Percentiles rank a stretch among this genome's conserved stretches.
Evolutionary conservation across 495 filamentous ascomycete species (phyloP).

Genomic region (Glonium stellatum): DNA sequence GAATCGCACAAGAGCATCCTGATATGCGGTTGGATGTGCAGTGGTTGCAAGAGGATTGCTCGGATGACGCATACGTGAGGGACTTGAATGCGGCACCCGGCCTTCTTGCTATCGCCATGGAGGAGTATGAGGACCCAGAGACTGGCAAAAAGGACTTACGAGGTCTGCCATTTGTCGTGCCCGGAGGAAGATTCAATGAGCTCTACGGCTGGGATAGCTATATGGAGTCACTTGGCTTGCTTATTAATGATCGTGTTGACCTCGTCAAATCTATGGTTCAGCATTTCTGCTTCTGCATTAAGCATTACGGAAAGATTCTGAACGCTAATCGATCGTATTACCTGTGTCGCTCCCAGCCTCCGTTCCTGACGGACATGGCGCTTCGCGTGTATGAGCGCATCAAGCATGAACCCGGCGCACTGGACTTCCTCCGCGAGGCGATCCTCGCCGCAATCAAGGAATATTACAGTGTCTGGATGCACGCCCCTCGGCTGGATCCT

Average conservation of each 20-base stretch:
- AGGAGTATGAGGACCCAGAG: constrained; percentile 53
- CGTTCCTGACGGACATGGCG: constrained; percentile 96
- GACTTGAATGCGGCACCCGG: constrained; percentile 79
- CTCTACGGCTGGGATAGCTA: constrained; percentile 97
- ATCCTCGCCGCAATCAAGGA: constrained; percentile 94
- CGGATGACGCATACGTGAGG: constrained; percentile 71
- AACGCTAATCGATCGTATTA: constrained; percentile 97
- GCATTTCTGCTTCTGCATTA: constrained; percentile 96
- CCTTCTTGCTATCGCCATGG: constrained; percentile 83
- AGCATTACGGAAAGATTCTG: constrained; percentile 95
- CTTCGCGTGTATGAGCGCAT: constrained; percentile 83
- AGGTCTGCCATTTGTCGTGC: constrained; percentile 93
- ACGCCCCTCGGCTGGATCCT: constrained; percentile 69
- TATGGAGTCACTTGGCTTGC: constrained; percentile 84
- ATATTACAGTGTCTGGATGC: constrained; percentile 86
- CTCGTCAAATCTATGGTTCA: constrained; percentile 86
- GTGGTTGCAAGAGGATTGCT: constrained; percentile 54
- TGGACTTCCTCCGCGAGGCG: constrained; percentile 69
- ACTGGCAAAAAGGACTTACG: constrained; percentile 59
- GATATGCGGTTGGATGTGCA: constrained; percentile 82
- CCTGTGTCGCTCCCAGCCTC: constrained; percentile 84
- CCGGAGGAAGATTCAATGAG: constrained; percentile 94
- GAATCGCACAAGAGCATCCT: constrained; percentile 65
- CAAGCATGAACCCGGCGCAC: constrained; percentile 64
- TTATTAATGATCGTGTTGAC: constrained; percentile 72